Evolutionary conservation across 2,329 filamentous ascomycete species (phyloP), one percentile per base, ranked within the genome.

Genomic region (Harringtonia lauricola): DNA sequence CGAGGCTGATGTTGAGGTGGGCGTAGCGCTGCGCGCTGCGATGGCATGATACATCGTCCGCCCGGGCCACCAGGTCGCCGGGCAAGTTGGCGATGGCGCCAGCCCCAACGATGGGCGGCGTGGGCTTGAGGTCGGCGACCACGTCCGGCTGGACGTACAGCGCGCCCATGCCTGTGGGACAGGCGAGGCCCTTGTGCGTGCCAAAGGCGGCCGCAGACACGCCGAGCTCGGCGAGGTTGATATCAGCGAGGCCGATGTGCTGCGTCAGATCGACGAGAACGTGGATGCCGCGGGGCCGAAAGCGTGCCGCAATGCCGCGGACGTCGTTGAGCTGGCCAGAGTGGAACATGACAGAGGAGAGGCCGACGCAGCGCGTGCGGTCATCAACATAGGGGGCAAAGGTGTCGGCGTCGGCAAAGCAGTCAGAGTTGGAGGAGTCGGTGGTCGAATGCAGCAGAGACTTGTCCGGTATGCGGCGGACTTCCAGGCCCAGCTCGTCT

Each of bases 271-370:
- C 39, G 39, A 26, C 39, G 18, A 41, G 29, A 3, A 41, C 39
- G 29, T 41, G 39, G 29, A 41, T n/a, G 33, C 40, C 40, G 18
- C 18, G 40, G n/a, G 40, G 33, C 22, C 33, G 30, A 14, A 36
- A 42, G 17, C 21, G 21, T 8, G 40, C 31, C 12, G 17, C 7
- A 17, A 42, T 42, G 41, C 26, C 17, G 5, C n/a, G 2, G 15
- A 42, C 24, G 24, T 42, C 34, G 34, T 42, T 42, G 4, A 28
- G 17, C 31, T 42, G 40, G n/a, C 40, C 40, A 2, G 17, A 21
- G 41, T 42, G 41, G 34, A 37, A 42, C 41, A 42, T 42, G 34
- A 37, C 28, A 17, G 41, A 36, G 10, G 24, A 30, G 24, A 42
- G 19, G 26, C 34, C 41, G 18, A 42, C 22, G 33, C 24, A 29